Base-by-base conservation (phyloP, 805 yeast genomes). In the Monosporozyma solicola region DNA sequence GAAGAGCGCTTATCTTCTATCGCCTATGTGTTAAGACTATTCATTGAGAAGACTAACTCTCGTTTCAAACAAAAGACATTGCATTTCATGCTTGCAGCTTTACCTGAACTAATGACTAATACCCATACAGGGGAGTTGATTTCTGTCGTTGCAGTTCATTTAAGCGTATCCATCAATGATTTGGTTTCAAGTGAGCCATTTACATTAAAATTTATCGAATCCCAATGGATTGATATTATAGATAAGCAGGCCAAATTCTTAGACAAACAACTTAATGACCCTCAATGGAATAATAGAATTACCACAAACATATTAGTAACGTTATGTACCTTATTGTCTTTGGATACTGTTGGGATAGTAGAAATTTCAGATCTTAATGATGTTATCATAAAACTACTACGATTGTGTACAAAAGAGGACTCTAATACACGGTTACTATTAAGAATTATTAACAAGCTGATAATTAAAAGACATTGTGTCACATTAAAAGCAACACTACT, bases 391-490 rank as follows among this genome's bases (percentile, higher is more conserved):
- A 27, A 52, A 11, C 68, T 66, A 51, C 56, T 71, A 51, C 53
- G 45, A 15, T 7, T 41, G 2, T 48, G 64, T 22, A 52, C 51
- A 3, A 65, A 61, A 39, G 74, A 71, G 50, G 59, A 61, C 24
- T 56, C 62, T 2, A 60, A 65, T 22, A 68, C 74, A 8, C 62
- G 72, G 7, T 41, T 60, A 2, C 59, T 74, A 1, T 61, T 82
- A 46, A 71, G 72, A 50, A 63, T 83, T 15, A 63, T 78, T 16
- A 83, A 82, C 60, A 72, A 71, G 37, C 58, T 75, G 3, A 57
- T 82, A 6, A 56, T 76, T 0, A 65, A 70, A n/a, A 61, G 75
- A 4, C 70, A 79, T 2, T 72, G 77, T 0, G 62, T 70, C 4
- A 72, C 79, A 57, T 60, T 76, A 6, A 52, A 61, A 4, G 60